Base-by-base conservation (phyloP, 352 stramenopile species). In the Pythium plurisporium region DNA sequence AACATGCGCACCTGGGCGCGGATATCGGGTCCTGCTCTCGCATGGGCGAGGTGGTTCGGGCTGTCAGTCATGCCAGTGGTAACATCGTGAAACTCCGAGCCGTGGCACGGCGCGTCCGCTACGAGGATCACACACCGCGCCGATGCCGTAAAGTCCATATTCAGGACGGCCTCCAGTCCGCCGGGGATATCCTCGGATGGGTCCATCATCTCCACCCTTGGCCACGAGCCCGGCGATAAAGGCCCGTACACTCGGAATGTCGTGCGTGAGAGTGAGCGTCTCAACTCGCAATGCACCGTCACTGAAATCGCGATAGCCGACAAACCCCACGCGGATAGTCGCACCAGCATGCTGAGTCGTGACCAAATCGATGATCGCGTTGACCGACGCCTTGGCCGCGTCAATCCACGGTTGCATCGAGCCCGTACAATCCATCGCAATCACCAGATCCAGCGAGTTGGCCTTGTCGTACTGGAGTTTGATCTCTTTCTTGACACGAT, bases 251-350 rank as follows among this genome's bases (percentile, higher is more conserved):
- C 22, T 19, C 3, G 8, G 30, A 12, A 73, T 40, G 34, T 75
- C 34, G 1, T 34, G 11, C 1, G 73, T 72, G 14, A 79, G 44
- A 7, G 15, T 14, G 11, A 65, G 49, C 12, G 64, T 33, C 29
- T 78, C 14, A 6, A 77, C 41, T 2, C 73, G 62, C 0, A 66
- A 42, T 12, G 11, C 25, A 17, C 58, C 62, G 25, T 73, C 67
- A 26, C 66, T 73, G 25, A 76, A 82, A 17, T 79, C 67, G 15
- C 73, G 69, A 30, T 79, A 82, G 2, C 57, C 72, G 4, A 79
- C 67, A 64, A 82, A 77, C 0, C 70, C 70, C 11, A 75, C 56
- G 1, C 67, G 62, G 25, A 77, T 36, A 3, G 31, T 58, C 12
- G 73, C 62, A 0, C 42, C 41, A 0, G 42, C 44, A 29, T 82